These are phyloP conservation scores for Linnemannia exigua DNA, from an alignment of 192 early-diverging fungal genomes.

Conservation along the genomic window DNA sequence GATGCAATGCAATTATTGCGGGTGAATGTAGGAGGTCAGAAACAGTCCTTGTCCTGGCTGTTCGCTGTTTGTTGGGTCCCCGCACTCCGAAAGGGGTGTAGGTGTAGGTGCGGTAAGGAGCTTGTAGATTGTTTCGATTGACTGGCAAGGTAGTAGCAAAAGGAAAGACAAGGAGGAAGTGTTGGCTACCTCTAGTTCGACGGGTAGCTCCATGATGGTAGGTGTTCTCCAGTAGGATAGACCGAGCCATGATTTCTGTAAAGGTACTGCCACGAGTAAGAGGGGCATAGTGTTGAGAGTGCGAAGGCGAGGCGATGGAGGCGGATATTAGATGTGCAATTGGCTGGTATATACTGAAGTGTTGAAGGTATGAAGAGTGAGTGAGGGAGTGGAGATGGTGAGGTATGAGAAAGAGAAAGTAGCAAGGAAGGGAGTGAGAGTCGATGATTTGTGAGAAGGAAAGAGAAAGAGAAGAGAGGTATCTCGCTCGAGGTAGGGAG, in stretches of 20 bases:
- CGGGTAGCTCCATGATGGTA: constrained; percentile 45
- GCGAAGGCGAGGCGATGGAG: background rate
- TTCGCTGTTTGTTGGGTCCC: background rate
- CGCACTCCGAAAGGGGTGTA: background rate
- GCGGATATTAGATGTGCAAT: background rate
- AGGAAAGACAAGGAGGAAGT: background rate
- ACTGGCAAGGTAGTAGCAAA: background rate
- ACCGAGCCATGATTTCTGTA: constrained; percentile 41
- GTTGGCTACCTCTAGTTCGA: constrained; percentile 49
- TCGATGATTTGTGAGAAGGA: background rate
- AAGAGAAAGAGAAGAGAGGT: background rate
- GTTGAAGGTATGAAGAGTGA: background rate
- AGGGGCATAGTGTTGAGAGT: constrained; percentile 19
- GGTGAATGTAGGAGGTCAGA: background rate
- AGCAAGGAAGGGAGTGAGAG: background rate
- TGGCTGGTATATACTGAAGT: too few species aligned
- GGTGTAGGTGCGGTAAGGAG: background rate
- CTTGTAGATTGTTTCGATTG: background rate
- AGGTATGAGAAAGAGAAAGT: background rate
- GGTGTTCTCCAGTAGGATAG: constrained; percentile 41
- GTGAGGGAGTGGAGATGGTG: background rate
- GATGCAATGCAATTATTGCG: background rate
- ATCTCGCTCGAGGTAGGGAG: too few species aligned
- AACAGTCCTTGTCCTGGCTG: background rate
- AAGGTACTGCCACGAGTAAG: constrained; percentile 35